A percentile compares a stretch with the other conserved stretches of the same genome.
These are phyloP conservation scores for Fusarium cicatricum DNA, from an alignment of 2,329 filamentous ascomycete species.

Conservation along the genomic window DNA sequence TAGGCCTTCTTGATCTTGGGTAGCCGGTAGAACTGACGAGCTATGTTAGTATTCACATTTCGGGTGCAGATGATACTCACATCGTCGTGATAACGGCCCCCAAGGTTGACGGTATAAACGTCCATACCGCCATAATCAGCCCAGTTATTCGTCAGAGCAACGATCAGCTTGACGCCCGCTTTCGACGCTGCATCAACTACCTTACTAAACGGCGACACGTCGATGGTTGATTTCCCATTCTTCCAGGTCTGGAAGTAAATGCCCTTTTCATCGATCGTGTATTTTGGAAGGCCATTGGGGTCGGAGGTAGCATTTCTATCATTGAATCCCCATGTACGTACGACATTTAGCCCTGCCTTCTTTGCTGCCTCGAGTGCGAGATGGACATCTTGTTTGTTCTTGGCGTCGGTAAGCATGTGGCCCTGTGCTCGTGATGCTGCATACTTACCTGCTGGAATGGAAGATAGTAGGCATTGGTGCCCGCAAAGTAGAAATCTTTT, in stretches of 20 bases:
- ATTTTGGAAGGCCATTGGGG: conserved; percentile 28
- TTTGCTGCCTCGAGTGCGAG: conserved; percentile 54
- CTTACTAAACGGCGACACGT: conserved; percentile 65
- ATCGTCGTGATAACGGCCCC: conserved; percentile 55
- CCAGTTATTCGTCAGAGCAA: conserved; percentile 75
- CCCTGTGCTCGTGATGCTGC: rapidly evolving
- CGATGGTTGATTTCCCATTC: conserved; percentile 63
- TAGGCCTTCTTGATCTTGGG: conserved; percentile 27
- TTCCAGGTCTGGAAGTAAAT: conserved; percentile 71
- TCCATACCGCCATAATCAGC: conserved; percentile 71
- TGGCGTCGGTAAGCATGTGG: conserved; percentile 25
- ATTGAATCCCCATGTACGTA: conserved; percentile 71
- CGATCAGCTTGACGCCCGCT: conserved; percentile 68
- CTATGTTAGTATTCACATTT: neutral
- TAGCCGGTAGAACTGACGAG: conserved; percentile 18
- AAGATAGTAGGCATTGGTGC: conserved; percentile 66
- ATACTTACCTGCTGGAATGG: conserved; percentile 23
- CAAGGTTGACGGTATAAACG: conserved; percentile 61
- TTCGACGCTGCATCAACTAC: conserved; percentile 67
- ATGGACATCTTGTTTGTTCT: conserved; percentile 63
- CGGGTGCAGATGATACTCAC: neutral
- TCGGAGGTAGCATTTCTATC: conserved; percentile 57
- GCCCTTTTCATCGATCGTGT: conserved; percentile 31
- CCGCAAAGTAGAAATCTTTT: conserved; percentile 57
- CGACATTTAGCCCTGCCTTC: conserved; percentile 61